Evolutionary conservation across 805 yeast species (phyloP).

Genomic region (Nakazawaea populi): DNA sequence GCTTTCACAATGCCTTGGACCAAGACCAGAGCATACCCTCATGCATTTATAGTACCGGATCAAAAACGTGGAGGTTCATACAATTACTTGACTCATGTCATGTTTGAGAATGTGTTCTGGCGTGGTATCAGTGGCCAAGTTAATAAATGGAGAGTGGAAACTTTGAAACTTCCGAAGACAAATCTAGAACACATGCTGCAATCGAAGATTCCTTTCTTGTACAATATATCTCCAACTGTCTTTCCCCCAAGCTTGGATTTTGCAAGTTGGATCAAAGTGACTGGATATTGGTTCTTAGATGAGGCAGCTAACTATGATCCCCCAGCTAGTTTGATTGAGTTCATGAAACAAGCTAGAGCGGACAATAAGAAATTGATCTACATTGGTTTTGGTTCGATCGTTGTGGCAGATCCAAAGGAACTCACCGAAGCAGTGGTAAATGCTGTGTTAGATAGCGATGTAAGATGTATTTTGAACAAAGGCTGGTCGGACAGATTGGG

Average conservation of each 20-base stretch:
- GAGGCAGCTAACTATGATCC: constrained; percentile 57
- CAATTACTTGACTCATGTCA: constrained; percentile 85
- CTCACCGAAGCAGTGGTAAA: constrained; percentile 73
- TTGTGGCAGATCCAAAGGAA: constrained; percentile 74
- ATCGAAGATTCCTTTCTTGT: constrained; percentile 77
- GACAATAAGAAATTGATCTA: constrained; percentile 72
- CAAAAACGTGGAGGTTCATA: constrained; percentile 90
- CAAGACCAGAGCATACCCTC: constrained; percentile 90
- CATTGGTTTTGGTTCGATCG: constrained; percentile 95
- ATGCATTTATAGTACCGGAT: constrained; percentile 92
- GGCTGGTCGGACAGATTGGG: constrained; percentile 88
- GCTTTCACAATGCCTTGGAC: constrained; percentile 99
- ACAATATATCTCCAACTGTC: constrained; percentile 82
- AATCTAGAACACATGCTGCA: constrained; percentile 68
- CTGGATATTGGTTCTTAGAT: constrained; percentile 93
- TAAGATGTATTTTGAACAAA: constrained; percentile 80
- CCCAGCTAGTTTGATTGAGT: constrained; percentile 48
- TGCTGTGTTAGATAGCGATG: constrained; percentile 76
- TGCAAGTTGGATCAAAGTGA: constrained; percentile 91
- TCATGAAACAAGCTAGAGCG: constrained; percentile 54
- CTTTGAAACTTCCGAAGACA: constrained; percentile 61
- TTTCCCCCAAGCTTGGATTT: constrained; percentile 92
- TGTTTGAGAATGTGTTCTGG: constrained; percentile 93
- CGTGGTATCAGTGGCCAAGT: constrained; percentile 83
- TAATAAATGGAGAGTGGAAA: constrained; percentile 78